phyloP scores from a whole-genome alignment of 495 filamentous ascomycete genomes.

The Melanomma pulvis-pyrius region DNA sequence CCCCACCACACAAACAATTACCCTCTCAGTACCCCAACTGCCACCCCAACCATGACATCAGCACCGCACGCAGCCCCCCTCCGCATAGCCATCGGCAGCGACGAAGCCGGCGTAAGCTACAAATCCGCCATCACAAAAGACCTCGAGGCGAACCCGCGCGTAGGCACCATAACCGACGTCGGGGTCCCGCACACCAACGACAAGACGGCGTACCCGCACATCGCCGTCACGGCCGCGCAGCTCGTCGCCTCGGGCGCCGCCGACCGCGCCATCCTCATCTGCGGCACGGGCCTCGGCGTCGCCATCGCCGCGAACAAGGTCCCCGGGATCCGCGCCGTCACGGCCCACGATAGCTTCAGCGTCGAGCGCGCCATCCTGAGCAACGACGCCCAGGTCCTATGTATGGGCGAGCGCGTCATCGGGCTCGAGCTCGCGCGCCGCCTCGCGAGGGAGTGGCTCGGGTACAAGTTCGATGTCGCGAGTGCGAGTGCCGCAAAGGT shows the following conservation, averaged over 20 bases:
- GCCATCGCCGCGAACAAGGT: slow-evolving; percentile 88
- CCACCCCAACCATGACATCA: not conserved
- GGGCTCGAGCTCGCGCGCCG: slow-evolving; percentile 77
- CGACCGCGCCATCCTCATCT: slow-evolving; percentile 83
- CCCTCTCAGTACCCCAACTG: not conserved
- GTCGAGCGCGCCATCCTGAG: slow-evolving; percentile 80
- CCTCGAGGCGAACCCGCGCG: slow-evolving; percentile 67
- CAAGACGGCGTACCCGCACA: slow-evolving; percentile 83
- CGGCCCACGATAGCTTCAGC: slow-evolving; percentile 81
- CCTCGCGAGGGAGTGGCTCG: slow-evolving; percentile 79
- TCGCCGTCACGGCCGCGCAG: slow-evolving; percentile 70
- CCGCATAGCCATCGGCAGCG: slow-evolving; percentile 42
- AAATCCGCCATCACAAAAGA: slow-evolving; percentile 76
- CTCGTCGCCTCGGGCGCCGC: slow-evolving; percentile 68
- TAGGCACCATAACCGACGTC: slow-evolving; percentile 69
- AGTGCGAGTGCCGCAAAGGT: slow-evolving; percentile 76
- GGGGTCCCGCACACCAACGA: slow-evolving; percentile 66
- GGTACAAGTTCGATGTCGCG: slow-evolving; percentile 75
- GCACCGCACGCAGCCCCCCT: not conserved
- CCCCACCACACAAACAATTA: not conserved
- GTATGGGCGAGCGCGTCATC: slow-evolving; percentile 83
- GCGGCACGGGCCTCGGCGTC: slow-evolving; percentile 83
- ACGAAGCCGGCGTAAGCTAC: slow-evolving; percentile 78
- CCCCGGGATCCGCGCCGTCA: slow-evolving; percentile 80
- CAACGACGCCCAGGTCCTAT: slow-evolving; percentile 87